Evolutionary conservation across 1,284 basidiomycete genomes (phyloP).

Genomic region (Lignosus rhinocerotis): DNA sequence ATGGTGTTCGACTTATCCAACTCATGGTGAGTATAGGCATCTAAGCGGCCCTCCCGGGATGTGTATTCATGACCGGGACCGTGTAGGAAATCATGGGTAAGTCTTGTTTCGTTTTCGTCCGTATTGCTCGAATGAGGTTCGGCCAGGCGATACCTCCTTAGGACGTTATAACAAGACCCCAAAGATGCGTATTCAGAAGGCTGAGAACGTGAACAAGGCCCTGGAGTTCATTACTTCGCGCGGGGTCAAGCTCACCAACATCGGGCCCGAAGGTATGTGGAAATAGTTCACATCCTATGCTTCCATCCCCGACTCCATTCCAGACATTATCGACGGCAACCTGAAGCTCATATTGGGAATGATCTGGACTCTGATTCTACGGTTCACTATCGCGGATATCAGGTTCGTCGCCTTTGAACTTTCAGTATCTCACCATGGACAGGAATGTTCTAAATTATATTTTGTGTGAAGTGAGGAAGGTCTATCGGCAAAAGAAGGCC

Average conservation of each 20-base stretch:
- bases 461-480: constrained; percentile 82
- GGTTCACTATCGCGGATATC: constrained; percentile 98
- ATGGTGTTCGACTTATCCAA: constrained; percentile 93
- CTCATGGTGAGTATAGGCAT: constrained; percentile 68
- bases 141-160: constrained; percentile 80
- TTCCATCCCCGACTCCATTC: background rate
- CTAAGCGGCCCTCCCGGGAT: background rate
- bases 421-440: background rate
- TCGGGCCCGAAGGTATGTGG: constrained; percentile 83
- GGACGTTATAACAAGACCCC: constrained; percentile 92
- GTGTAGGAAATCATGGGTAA: constrained; percentile 90
- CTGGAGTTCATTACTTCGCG: constrained; percentile 93
- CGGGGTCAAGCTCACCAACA: constrained; percentile 96
- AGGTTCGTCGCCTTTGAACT: constrained; percentile 56
- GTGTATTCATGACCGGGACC: background rate
- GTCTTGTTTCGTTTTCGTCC: background rate
- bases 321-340: constrained; percentile 98
- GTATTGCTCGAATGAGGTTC: constrained; percentile 6
- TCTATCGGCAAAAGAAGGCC: constrained; percentile 93
- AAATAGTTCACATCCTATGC: background rate
- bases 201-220: constrained; percentile 97
- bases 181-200: constrained; percentile 92
- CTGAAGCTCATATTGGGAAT: constrained; percentile 96
- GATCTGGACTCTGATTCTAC: constrained; percentile 98
- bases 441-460: constrained; percentile 8